phyloP scores from a whole-genome alignment of 2,329 filamentous ascomycete species.

The Alternaria ethzedia region DNA sequence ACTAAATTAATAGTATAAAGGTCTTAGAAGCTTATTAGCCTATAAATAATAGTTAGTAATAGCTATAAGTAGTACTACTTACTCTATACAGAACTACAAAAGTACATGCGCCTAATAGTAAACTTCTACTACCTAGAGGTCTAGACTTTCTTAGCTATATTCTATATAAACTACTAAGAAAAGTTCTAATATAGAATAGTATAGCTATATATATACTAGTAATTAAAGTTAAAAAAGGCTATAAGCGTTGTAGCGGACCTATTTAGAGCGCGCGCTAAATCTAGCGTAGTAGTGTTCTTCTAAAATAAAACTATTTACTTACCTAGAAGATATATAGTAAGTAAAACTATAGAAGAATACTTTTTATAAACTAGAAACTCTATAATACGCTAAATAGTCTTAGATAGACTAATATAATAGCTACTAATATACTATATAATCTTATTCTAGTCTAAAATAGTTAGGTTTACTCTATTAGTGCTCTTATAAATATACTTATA shows the following conservation, averaged over 20 bases:
- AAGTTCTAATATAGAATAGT: background rate
- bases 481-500: background rate
- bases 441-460: background rate
- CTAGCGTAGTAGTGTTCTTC: background rate
- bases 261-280: background rate
- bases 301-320: background rate
- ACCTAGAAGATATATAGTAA: background rate
- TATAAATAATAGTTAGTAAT: background rate
- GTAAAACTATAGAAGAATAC: background rate
- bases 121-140: background rate
- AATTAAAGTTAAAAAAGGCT: background rate
- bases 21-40: background rate
- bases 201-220: background rate
- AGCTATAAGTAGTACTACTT: background rate
- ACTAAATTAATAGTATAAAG: background rate
- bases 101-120: background rate
- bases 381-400: background rate
- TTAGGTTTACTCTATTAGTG: background rate
- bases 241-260: background rate
- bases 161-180: background rate
- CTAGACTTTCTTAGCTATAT: background rate
- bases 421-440: background rate
- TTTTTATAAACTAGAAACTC: background rate
- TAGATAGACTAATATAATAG: background rate
- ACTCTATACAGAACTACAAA: background rate